Percentiles rank a stretch among this genome's conserved stretches.
These are phyloP conservation scores for Rubroboletus pulcherrimus DNA, from an alignment of 768 basidiomycete species.

Conservation along the genomic window DNA sequence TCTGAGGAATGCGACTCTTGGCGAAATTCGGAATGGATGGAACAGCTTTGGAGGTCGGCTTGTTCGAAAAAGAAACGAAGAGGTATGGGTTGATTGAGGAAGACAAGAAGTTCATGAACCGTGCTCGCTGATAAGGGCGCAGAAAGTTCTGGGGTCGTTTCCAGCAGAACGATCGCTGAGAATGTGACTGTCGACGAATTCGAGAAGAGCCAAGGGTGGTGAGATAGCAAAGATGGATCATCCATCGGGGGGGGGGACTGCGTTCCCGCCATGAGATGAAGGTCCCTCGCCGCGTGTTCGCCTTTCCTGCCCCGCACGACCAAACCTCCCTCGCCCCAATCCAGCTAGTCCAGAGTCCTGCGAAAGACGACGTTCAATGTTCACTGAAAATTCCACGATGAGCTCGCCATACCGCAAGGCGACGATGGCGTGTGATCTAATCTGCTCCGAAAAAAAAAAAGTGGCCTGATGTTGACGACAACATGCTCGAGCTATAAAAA, in stretches of 20 bases:
- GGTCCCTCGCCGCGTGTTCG: neutral
- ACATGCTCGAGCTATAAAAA: conserved; percentile 22
- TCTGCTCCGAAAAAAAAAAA: conserved; percentile 24
- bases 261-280: neutral
- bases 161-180: conserved; percentile 9
- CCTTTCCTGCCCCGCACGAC: neutral
- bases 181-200: neutral
- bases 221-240: conserved; percentile 1
- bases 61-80: conserved; percentile 15
- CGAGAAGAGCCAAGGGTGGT: neutral
- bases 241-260: neutral
- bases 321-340: neutral
- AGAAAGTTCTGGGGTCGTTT: conserved; percentile 16
- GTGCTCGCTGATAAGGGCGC: conserved; percentile 11
- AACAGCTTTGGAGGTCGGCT: neutral
- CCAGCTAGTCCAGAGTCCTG: neutral
- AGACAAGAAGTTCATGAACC: neutral
- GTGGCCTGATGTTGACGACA: conserved; percentile 28
- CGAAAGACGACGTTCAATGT: neutral
- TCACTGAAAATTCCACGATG: neutral
- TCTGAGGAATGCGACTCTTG: conserved; percentile 3
- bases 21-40: conserved; percentile 11
- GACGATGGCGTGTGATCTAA: conserved; percentile 13
- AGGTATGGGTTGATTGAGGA: neutral
- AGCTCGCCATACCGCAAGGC: neutral